Evolutionary conservation across 305 asterid genomes (phyloP), one percentile per base, ranked within the genome.

Genomic region (Fraxinus nigra): DNA sequence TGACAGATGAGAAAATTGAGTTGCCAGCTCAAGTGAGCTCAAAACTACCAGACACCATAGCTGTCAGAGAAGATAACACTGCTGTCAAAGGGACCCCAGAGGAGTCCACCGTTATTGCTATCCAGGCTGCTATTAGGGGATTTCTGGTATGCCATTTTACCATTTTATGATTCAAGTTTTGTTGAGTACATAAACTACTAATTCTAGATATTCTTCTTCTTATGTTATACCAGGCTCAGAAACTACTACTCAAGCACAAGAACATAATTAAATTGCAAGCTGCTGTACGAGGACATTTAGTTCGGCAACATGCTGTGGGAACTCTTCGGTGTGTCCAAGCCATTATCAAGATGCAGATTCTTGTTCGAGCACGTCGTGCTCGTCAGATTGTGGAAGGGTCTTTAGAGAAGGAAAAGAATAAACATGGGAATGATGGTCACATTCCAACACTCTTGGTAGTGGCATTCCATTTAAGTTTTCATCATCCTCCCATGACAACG

Each of bases 261-360:
- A 90, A 80, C 80, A 22, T 88, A 79, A 85, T 92, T 46, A 95
- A 89, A 80, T 87, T 97, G 87, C 99, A 97, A 97, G 98, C 99
- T 85, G 97, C 88, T 84, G 91, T 97, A 30, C 93, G 99, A 78
- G 99, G 99, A 78, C 98, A 92, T 80, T 85, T 95, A 78, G 99
- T 92, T 83, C 93, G 99, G 61, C 89, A 84, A 72, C 89, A 91
- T 85, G 99, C 99, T 38, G 91, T 90, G 79, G 99, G 99, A 85
- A 93, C 97, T 84, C 97, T 97, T 74, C 95, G 97, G 81, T 97
- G 99, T 78, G 92, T 94, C 77, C 97, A 91, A 86, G 93, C 97
- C 85, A 92, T 97, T 86, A 89, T 93, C 82, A 97, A 91, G 88
- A 93, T 97, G 93, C 99, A 97, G 89, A 87, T 84, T 76, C 98